These are phyloP conservation scores for Epichloe festucae DNA, from an alignment of 2,329 filamentous ascomycete genomes.

Conservation along the genomic window DNA sequence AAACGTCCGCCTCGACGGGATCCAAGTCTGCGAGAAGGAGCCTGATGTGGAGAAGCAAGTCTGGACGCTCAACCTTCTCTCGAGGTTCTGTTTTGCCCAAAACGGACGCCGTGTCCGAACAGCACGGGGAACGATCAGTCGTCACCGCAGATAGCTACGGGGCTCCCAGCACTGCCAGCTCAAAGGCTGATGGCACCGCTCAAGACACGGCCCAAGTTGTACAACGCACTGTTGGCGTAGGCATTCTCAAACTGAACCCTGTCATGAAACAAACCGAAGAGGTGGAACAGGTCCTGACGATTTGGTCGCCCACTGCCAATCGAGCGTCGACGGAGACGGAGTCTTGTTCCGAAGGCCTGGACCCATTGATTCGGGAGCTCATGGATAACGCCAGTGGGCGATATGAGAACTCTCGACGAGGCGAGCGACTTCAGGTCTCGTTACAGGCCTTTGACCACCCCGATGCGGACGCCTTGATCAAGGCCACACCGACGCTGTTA, in stretches of 20 bases:
- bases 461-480: constrained; percentile 71
- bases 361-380: constrained; percentile 60
- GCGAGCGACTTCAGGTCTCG: constrained; percentile 68
- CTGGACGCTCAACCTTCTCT: constrained; percentile 40
- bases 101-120: constrained; percentile 45
- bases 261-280: constrained; percentile 61
- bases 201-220: constrained; percentile 17
- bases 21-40: constrained; percentile 46
- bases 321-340: constrained; percentile 42
- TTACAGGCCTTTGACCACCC: constrained; percentile 64
- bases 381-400: constrained; percentile 59
- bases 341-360: constrained; percentile 53
- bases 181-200: constrained; percentile 18
- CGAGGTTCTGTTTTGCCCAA: constrained; percentile 33
- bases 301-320: constrained; percentile 56
- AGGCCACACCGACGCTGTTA: constrained; percentile 75
- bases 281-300: constrained; percentile 59
- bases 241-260: constrained; percentile 61
- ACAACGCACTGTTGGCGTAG: constrained; percentile 58
- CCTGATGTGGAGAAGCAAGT: constrained; percentile 57
- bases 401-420: constrained; percentile 58
- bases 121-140: constrained; percentile 25
- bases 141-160: constrained; percentile 31
- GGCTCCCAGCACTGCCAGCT: constrained; percentile 45
- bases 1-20: constrained; percentile 35